phyloP scores from a whole-genome alignment of 768 basidiomycete species.

The Serendipita sp. region DNA sequence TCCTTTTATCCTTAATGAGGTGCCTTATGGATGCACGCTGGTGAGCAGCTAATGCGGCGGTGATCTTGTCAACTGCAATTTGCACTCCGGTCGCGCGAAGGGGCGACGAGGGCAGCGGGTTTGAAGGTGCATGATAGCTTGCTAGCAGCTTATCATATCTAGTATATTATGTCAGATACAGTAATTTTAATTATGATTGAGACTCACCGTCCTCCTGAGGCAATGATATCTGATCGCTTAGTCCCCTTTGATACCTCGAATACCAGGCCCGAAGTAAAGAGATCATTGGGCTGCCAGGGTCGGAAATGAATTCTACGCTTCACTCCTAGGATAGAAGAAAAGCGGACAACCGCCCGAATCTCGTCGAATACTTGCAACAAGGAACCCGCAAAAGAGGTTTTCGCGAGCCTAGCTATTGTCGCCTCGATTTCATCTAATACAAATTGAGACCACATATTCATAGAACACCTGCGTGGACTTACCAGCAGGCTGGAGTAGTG shows the following conservation, averaged over 20 bases:
- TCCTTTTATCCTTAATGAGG: conserved; percentile 59
- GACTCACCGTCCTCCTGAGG: conserved; percentile 61
- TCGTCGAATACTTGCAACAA: conserved; percentile 35
- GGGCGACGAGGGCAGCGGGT: conserved; percentile 17
- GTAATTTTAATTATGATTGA: background rate
- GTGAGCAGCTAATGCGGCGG: conserved; percentile 46
- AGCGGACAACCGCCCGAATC: conserved; percentile 43
- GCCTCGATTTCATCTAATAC: conserved; percentile 34
- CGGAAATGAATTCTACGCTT: conserved; percentile 44
- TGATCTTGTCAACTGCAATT: conserved; percentile 65
- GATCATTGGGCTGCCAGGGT: conserved; percentile 56
- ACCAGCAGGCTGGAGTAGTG: conserved; percentile 21
- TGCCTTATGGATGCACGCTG: conserved; percentile 50
- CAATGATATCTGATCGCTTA: conserved; percentile 54
- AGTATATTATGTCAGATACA: conserved; percentile 1
- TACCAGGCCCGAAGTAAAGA: conserved; percentile 43
- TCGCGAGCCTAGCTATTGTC: conserved; percentile 39
- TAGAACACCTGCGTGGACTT: conserved; percentile 8
- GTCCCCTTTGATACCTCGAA: conserved; percentile 55
- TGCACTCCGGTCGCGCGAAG: conserved; percentile 59
- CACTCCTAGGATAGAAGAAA: conserved; percentile 45
- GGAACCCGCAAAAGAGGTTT: conserved; percentile 22
- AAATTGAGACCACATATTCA: background rate
- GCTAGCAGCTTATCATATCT: conserved; percentile 62
- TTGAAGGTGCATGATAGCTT: conserved; percentile 39